phyloP scores from a whole-genome alignment of 2,329 filamentous ascomycete genomes.

The Fusarium hostae region DNA sequence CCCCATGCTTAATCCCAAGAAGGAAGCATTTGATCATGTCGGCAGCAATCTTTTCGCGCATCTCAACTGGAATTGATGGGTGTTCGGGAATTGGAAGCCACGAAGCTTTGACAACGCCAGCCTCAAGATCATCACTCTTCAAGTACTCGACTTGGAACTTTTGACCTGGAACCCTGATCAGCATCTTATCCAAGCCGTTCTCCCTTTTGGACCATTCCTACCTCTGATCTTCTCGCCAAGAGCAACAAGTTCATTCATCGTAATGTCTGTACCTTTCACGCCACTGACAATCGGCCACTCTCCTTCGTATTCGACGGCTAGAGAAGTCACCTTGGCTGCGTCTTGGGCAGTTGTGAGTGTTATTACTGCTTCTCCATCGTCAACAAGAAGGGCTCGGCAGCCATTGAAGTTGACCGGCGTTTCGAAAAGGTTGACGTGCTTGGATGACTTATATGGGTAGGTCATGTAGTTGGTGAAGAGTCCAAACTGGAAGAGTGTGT shows the following conservation, averaged over 20 bases:
- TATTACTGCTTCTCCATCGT: constrained; percentile 56
- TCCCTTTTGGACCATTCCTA: fast-evolving
- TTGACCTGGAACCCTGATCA: constrained; percentile 16
- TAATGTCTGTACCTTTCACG: constrained; percentile 53
- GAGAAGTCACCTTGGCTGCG: constrained; percentile 53
- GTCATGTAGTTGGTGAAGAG: constrained; percentile 67
- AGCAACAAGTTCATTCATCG: constrained; percentile 50
- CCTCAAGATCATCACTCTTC: constrained; percentile 34
- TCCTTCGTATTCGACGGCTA: constrained; percentile 57
- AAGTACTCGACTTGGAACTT: constrained; percentile 36
- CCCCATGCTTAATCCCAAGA: constrained; percentile 12
- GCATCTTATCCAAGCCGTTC: fast-evolving
- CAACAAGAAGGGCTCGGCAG: constrained; percentile 55
- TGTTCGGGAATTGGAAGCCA: constrained; percentile 31
- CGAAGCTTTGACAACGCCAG: constrained; percentile 41
- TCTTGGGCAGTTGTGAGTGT: constrained; percentile 59
- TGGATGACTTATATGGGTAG: constrained; percentile 58
- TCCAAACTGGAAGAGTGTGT: constrained; percentile 66
- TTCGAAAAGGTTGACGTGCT: constrained; percentile 55
- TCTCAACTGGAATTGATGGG: constrained; percentile 30
- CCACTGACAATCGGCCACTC: constrained; percentile 57
- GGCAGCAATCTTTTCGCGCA: constrained; percentile 14
- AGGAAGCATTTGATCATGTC: constrained; percentile 9
- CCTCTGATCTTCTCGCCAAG: constrained; percentile 54
- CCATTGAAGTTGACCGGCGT: constrained; percentile 54